A percentile compares a stretch with the other conserved stretches of the same genome.
Evolutionary conservation across 2,329 filamentous ascomycete species (phyloP).

Genomic region (Trichothecium sympodiale): DNA sequence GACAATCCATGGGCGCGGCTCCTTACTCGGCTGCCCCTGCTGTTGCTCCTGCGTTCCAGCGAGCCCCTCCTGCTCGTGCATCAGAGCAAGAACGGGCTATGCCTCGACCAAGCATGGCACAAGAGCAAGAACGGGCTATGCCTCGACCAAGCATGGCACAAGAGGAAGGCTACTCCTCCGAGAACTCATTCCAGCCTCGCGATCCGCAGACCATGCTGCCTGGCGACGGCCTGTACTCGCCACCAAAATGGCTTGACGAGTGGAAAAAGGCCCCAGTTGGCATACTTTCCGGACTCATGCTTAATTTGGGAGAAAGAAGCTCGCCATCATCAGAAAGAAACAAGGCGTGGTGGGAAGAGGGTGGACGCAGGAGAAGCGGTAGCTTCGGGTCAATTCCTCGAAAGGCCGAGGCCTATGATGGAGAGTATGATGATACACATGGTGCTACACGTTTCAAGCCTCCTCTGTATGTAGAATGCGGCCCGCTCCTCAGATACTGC

Average conservation of each 20-base stretch:
- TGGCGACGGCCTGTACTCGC: conserved; percentile 45
- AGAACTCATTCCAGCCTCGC: conserved; percentile 22
- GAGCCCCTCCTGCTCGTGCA: background rate
- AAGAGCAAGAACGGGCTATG: conserved; percentile 17
- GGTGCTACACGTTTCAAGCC: conserved; percentile 71
- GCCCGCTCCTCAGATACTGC: conserved; percentile 80
- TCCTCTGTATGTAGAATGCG: conserved; percentile 75
- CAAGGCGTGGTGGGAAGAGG: conserved; percentile 69
- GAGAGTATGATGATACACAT: conserved; percentile 53
- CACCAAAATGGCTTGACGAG: conserved; percentile 54
- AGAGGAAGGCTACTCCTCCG: conserved; percentile 18
- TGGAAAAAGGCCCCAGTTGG: conserved; percentile 61
- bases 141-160: conserved; percentile 13
- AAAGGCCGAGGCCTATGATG: conserved; percentile 54
- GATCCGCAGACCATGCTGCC: conserved; percentile 29
- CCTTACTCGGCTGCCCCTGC: background rate
- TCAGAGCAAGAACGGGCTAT: conserved; percentile 8
- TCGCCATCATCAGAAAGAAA: conserved; percentile 30
- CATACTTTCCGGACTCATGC: conserved; percentile 43
- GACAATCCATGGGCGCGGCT: background rate
- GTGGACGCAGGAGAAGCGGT: conserved; percentile 32
- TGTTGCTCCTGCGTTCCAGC: background rate
- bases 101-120: conserved; percentile 12
- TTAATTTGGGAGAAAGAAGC: conserved; percentile 43
- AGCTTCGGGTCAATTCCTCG: conserved; percentile 35